Evolutionary conservation across 805 yeast species (phyloP), one percentile per base, ranked within the genome.

Genomic region (Lachancea sp.): DNA sequence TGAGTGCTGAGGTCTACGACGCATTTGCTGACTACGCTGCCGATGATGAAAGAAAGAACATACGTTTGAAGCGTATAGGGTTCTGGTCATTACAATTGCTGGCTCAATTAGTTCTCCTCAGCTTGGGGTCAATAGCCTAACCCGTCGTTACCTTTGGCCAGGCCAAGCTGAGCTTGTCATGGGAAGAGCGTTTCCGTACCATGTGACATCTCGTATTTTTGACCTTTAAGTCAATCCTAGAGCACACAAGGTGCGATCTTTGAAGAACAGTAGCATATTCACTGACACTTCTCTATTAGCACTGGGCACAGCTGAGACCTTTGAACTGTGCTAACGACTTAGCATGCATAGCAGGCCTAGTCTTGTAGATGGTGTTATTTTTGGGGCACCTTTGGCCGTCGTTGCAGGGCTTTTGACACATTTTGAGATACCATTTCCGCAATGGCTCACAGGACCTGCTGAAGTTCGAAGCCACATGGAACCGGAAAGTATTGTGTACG

Each of bases 21-120:
- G 89, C 93, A 15, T 88, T 93, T 66, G 96, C 82, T 2, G 76
- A 81, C 36, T 90, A 90, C 57, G 95, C 88, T 17, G 83, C 83
- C 10, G 95, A 93, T 62, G 97, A 93, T 53, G 85, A 86, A 53
- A 79, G 79, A 31, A 71, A 93, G 39, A 70, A 79, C 12, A 70
- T 80, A 25, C 66, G 98, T 44, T 71, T 91, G 72, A 78, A 77
- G 52, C 83, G 89, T 59, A 89, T 93, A 9, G 93, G 95, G 1
- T 86, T 91, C 59, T 93, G 98, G 98, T 79, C 95, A 2, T 63
- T 88, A 34, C 98, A 93, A 63, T 68, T 89, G 42, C 64, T 93
- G 19, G 72, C 91, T 26, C 99, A 93, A 62, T 68, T 88, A 41
- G 66, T 90, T 15, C 74, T 93, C 20, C 79, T 93, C 76, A 85